Base-by-base conservation (phyloP, 805 yeast species). In the Myxozyma sirexii region DNA sequence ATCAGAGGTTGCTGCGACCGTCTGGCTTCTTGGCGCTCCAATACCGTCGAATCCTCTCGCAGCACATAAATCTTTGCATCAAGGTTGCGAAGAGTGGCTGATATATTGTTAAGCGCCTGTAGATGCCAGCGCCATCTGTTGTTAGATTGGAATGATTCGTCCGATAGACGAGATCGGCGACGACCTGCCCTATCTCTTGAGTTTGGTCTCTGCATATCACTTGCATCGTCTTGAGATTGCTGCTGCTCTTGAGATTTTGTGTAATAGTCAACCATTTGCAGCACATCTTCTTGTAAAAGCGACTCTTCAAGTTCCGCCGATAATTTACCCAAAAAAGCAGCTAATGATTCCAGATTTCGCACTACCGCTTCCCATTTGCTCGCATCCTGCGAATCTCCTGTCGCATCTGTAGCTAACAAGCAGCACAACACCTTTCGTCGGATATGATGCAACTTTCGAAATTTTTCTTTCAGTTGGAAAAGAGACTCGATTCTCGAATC, bases 391-490 rank as follows among this genome's bases (percentile, higher is more conserved):
- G 48, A 23, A n/a, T 56, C 66, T 1, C 69, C 67, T 4, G 43
- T 21, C 10, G 69, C 65, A 8, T 60, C 57, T 43, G 57, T 49
- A 5, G 70, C 68, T 21, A 67, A 49, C 26, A 67, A 49, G 24
- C 66, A 59, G 59, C 70, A 67, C 6, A 67, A 42, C 10, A 67
- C 23, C 23, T 59, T 59, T 23, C 66, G 61, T 4, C 70, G 60
- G 2, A 47, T 52, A 26, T 59, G 56, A 21, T 58, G 69, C 12
- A 67, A 39, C 19, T 54, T 39, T 5, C 62, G 55, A 31, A 62
- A 65, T 41, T 53, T 59, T 17, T 27, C 45, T 24, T 66, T 66
- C 15, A 67, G 45, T 17, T 51, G 31, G 27, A 27, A 43, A 7
- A 64, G 31, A 2, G 61, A 59, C 19, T 42, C 42, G 5, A 44